These are phyloP conservation scores for Adansonia rubrostipa DNA, from an alignment of 441 rosid species.

Conservation along the genomic window DNA sequence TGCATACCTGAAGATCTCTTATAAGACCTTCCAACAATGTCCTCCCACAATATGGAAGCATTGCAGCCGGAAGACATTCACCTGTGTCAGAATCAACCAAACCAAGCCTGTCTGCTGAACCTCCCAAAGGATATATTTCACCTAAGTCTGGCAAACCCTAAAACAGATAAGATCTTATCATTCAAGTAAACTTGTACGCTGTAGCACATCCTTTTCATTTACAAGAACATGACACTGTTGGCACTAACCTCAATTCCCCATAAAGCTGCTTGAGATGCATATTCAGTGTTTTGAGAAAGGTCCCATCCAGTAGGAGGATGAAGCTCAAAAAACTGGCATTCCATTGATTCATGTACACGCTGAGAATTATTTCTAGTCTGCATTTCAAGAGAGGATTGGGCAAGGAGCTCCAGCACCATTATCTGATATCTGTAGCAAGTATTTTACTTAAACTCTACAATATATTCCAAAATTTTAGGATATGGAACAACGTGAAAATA, in stretches of 20 bases:
- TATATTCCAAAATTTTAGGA: not conserved
- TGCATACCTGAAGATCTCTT: conserved; percentile 87
- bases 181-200: conserved; percentile 32
- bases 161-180: conserved; percentile 56
- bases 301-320: conserved; percentile 75
- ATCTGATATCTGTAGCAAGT: conserved; percentile 75
- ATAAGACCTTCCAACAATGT: conserved; percentile 93
- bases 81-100: conserved; percentile 82
- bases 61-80: conserved; percentile 95
- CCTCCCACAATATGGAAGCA: conserved; percentile 93
- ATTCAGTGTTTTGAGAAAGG: conserved; percentile 68
- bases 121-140: conserved; percentile 93
- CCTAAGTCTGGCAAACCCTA: conserved; percentile 95
- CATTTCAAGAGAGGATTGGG: conserved; percentile 51
- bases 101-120: conserved; percentile 93
- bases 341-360: conserved; percentile 48
- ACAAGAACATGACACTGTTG: conserved; percentile 24
- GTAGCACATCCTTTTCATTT: not conserved
- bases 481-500: not conserved
- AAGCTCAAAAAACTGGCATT: conserved; percentile 67
- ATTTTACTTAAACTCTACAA: conserved; percentile 16
- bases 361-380: conserved; percentile 49
- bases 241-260: conserved; percentile 90
- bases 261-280: conserved; percentile 87
- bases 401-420: conserved; percentile 81